Conservation (phyloP, 108 stramenopile species). For the Mayamaea pseudoterrestris region DNA sequence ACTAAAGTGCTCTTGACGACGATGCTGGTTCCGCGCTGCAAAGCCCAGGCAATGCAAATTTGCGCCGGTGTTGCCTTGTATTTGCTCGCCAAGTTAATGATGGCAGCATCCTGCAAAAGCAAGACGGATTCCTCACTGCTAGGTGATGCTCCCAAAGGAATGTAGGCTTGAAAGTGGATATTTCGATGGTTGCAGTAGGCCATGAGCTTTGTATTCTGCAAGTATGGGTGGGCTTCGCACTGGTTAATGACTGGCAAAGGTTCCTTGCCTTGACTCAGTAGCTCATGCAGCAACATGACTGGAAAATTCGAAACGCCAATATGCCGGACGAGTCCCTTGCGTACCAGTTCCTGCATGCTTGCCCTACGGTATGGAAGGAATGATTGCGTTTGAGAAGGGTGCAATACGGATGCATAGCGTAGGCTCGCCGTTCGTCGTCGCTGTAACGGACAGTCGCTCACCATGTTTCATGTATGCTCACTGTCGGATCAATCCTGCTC, state of each 20-base stretch:
- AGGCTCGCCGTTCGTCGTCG: too few relatives aligned
- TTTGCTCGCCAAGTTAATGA: constrained; percentile 26
- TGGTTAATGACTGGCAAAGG: constrained; percentile 75
- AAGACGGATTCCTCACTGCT: constrained; percentile 49
- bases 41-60: constrained; percentile 54
- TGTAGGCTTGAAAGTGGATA: constrained; percentile 69
- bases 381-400: too few relatives aligned
- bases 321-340: constrained; percentile 3
- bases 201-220: constrained; percentile 58
- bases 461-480: constrained; percentile 41
- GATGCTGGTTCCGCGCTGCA: constrained; percentile 49
- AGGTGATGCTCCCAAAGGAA: constrained; percentile 64
- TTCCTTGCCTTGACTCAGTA: constrained; percentile 32
- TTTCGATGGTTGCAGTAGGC: constrained; percentile 52
- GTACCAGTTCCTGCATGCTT: constrained; percentile 56
- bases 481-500: constrained; percentile 46
- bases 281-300: constrained; percentile 59
- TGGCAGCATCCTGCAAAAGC: constrained; percentile 37
- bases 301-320: constrained; percentile 84
- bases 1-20: constrained; percentile 45
- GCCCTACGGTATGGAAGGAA: too few relatives aligned
- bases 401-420: too few relatives aligned
- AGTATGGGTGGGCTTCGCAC: constrained; percentile 83
- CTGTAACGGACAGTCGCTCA: too few relatives aligned
- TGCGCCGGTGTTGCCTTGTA: constrained; percentile 42